Evolutionary conservation across 352 stramenopile species (phyloP).

Genomic region (Lagenidium giganteum): DNA sequence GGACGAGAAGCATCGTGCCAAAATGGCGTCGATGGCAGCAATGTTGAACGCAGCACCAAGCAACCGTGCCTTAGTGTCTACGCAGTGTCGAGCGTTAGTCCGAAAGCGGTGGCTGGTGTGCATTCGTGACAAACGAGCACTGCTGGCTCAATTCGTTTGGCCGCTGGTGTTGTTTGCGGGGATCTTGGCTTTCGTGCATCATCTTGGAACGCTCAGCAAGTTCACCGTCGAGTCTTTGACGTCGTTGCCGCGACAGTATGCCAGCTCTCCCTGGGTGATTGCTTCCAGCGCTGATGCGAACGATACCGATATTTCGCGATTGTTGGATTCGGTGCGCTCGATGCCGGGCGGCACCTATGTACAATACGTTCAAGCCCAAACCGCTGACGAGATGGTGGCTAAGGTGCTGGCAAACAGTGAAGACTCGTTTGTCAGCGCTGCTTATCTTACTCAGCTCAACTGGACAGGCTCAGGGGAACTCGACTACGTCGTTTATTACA

Average conservation of each 20-base stretch:
- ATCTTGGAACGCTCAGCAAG: slow-evolving; percentile 22
- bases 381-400: too few relatives aligned
- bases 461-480: too few relatives aligned
- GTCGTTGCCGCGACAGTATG: slow-evolving; percentile 30
- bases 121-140: slow-evolving; percentile 47
- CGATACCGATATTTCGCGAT: too few relatives aligned
- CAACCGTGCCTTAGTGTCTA: slow-evolving; percentile 21
- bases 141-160: slow-evolving; percentile 71
- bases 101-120: slow-evolving; percentile 52
- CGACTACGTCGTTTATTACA: slow-evolving; percentile 61
- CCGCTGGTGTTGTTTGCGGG: slow-evolving; percentile 57
- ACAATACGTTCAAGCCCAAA: too few relatives aligned
- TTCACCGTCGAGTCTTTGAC: slow-evolving; percentile 49
- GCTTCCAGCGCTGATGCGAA: too few relatives aligned
- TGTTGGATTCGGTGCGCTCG: too few relatives aligned
- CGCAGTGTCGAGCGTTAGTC: slow-evolving; percentile 45
- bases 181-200: slow-evolving; percentile 37
- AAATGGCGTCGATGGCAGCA: slow-evolving; percentile 2
- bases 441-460: too few relatives aligned
- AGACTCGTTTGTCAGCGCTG: too few relatives aligned
- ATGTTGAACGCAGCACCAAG: neutral
- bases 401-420: too few relatives aligned
- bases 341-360: too few relatives aligned
- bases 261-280: too few relatives aligned
- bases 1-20: slow-evolving; percentile 9